These are phyloP conservation scores for Fusarium solani-melongenae DNA, from an alignment of 2,329 filamentous ascomycete species.

Conservation along the genomic window DNA sequence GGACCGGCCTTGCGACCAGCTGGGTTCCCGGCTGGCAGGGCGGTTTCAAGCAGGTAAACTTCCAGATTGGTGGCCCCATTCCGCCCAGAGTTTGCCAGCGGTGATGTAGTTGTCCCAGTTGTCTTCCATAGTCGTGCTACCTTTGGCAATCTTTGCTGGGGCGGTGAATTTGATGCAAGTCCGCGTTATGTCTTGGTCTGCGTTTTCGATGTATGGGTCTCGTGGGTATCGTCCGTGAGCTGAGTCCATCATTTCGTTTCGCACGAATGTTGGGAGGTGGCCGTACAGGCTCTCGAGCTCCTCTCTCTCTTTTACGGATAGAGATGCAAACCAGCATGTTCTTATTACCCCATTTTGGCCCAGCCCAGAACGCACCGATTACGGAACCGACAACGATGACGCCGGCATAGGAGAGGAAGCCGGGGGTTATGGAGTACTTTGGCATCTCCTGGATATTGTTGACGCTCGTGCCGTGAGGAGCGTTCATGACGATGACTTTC, in stretches of 20 bases:
- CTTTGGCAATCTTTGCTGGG: too few relatives aligned
- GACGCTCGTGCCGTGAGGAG: conserved; percentile 86
- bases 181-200: too few relatives aligned
- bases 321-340: conserved; percentile 98
- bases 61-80: background rate
- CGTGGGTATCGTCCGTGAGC: too few relatives aligned
- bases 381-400: conserved; percentile 80
- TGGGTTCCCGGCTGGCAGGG: background rate
- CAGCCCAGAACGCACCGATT: conserved; percentile 82
- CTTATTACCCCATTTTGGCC: conserved; percentile 91
- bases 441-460: conserved; percentile 93
- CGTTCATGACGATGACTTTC: conserved; percentile 97
- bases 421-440: conserved; percentile 83
- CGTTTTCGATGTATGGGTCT: too few relatives aligned
- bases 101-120: too few relatives aligned
- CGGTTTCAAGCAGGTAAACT: background rate
- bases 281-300: too few relatives aligned
- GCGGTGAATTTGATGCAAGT: too few relatives aligned
- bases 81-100: too few relatives aligned
- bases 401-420: conserved; percentile 86
- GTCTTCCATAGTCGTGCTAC: too few relatives aligned
- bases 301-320: conserved; percentile 57
- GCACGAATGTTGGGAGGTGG: too few relatives aligned
- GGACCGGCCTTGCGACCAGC: background rate
- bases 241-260: too few relatives aligned